Percentiles rank a stretch among this genome's conserved stretches.
Conservation (phyloP, 768 basidiomycete species). For the Phlebiopsis flavidoalba region DNA sequence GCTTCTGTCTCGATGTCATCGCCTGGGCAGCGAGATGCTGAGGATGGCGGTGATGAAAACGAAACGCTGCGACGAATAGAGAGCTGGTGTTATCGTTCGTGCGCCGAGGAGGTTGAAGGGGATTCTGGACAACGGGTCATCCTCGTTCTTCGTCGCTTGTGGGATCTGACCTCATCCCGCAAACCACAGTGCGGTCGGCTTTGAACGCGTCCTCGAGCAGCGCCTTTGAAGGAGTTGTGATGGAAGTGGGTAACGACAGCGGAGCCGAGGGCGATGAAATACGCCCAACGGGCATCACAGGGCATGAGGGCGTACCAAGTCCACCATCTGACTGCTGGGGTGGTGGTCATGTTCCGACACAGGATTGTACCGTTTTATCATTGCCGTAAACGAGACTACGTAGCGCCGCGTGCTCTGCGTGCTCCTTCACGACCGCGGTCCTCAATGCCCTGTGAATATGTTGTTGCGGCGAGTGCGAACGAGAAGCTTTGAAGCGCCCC, state of each 20-base stretch:
- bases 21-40: slow-evolving; percentile 61
- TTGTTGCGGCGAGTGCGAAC: slow-evolving; percentile 74
- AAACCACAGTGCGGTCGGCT: slow-evolving; percentile 42
- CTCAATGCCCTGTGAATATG: slow-evolving; percentile 89
- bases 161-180: slow-evolving; percentile 42
- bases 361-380: slow-evolving; percentile 46
- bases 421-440: slow-evolving; percentile 54
- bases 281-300: slow-evolving; percentile 68
- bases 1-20: slow-evolving; percentile 80
- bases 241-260: slow-evolving; percentile 54
- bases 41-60: slow-evolving; percentile 74
- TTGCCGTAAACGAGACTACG: slow-evolving; percentile 56
- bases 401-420: slow-evolving; percentile 51
- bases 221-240: slow-evolving; percentile 46
- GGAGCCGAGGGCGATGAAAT: slow-evolving; percentile 77
- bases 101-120: slow-evolving; percentile 57
- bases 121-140: slow-evolving; percentile 44
- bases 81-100: slow-evolving; percentile 57
- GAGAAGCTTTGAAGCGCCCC: too few relatives aligned
- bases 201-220: slow-evolving; percentile 64
- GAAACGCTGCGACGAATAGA: slow-evolving; percentile 68
- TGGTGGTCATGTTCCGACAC: slow-evolving; percentile 21
- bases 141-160: slow-evolving; percentile 23
- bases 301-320: slow-evolving; percentile 39
- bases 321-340: slow-evolving; percentile 35